Percentiles rank a stretch among this genome's conserved stretches.
phyloP scores from a whole-genome alignment of 495 filamentous ascomycete species.

The Daldinia grandis region DNA sequence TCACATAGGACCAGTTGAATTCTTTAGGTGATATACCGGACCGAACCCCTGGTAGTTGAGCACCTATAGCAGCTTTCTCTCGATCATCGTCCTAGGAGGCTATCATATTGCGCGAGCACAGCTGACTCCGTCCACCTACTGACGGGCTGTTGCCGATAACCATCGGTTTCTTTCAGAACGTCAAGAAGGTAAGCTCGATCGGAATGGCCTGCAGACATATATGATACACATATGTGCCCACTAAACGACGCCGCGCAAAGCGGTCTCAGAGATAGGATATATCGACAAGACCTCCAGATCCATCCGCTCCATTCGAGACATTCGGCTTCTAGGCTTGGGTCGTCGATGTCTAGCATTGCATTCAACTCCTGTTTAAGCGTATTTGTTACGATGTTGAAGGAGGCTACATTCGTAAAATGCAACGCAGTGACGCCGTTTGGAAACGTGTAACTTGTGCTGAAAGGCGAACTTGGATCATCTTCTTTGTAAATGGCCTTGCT shows the following conservation, averaged over 20 bases:
- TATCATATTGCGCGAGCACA: constrained; percentile 3
- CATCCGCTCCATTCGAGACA: constrained; percentile 12
- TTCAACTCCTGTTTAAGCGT: constrained; percentile 23
- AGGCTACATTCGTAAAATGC: constrained; percentile 19
- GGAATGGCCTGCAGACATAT: constrained; percentile 3
- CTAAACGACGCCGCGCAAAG: constrained; percentile 19
- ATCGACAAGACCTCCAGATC: constrained; percentile 22
- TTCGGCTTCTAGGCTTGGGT: constrained; percentile 17
- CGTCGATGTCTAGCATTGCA: constrained; percentile 9
- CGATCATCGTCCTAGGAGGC: constrained; percentile 6
- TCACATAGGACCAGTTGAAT: too few species aligned
- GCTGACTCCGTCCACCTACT: constrained; percentile 9
- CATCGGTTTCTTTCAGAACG: constrained; percentile 4
- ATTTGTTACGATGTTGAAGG: constrained; percentile 17
- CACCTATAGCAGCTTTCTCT: neutral
- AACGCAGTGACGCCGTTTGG: constrained; percentile 2
- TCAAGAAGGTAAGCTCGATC: constrained; percentile 12
- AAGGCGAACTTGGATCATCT: constrained; percentile 12
- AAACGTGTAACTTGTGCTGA: constrained; percentile 20
- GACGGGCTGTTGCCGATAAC: neutral
- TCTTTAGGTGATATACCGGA: neutral
- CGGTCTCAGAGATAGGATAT: constrained; percentile 18
- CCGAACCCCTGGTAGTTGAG: neutral
- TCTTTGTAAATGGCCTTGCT: constrained; percentile 14
- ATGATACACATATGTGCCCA: constrained; percentile 14